Conservation (phyloP, 2,329 filamentous ascomycete species). For the Colletotrichum tropicicola region DNA sequence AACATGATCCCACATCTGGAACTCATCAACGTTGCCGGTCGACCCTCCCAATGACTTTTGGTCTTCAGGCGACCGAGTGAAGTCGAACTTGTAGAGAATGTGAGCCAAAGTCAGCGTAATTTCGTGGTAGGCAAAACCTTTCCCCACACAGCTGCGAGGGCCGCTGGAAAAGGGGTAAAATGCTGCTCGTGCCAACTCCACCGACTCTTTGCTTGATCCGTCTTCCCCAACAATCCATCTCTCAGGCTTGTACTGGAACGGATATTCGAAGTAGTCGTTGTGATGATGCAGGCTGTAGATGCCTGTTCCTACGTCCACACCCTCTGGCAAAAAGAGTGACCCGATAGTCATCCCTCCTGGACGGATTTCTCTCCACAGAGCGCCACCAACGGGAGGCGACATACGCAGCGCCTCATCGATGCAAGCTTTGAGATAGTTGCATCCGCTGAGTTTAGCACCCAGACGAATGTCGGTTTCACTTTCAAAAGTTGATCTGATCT, state of each 20-base stretch:
- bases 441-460: constrained; percentile 41
- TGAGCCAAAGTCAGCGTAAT: constrained; percentile 17
- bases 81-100: constrained; percentile 10
- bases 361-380: constrained; percentile 30
- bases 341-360: constrained; percentile 24
- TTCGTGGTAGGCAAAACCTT: constrained; percentile 11
- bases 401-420: constrained; percentile 41
- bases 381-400: constrained; percentile 24
- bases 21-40: constrained; percentile 16
- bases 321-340: constrained; percentile 27
- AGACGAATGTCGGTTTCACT: constrained; percentile 45
- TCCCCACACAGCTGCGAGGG: constrained; percentile 10
- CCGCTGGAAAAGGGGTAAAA: constrained; percentile 19
- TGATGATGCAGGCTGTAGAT: constrained; percentile 34
- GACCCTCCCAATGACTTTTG: constrained; percentile 6
- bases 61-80: not conserved
- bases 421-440: constrained; percentile 50
- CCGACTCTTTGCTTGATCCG: constrained; percentile 59
- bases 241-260: constrained; percentile 8
- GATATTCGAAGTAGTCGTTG: not conserved
- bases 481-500: constrained; percentile 43
- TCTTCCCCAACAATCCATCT: constrained; percentile 32
- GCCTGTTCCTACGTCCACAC: constrained; percentile 29
- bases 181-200: constrained; percentile 61
- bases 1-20: constrained; percentile 20